phyloP scores from a whole-genome alignment of 2,329 filamentous ascomycete species.

The Botrytis galanthina region DNA sequence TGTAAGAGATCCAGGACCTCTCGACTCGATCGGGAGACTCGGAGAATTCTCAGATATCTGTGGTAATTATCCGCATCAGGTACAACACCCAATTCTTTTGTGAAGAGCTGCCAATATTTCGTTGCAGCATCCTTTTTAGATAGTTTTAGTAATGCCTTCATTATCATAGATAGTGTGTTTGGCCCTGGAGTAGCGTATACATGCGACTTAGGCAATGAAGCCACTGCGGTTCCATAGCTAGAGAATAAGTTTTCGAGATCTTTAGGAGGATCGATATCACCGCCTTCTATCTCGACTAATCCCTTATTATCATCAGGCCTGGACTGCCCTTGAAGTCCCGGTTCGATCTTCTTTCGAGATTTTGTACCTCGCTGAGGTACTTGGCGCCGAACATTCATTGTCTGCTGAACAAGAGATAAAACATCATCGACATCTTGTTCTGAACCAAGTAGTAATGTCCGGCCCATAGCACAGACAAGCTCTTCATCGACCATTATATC shows the following conservation, averaged over 20 bases:
- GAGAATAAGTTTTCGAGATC: background rate
- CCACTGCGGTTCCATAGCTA: background rate
- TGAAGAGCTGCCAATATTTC: slow-evolving; percentile 76
- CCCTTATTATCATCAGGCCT: background rate
- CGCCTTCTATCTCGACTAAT: background rate
- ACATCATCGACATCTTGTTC: slow-evolving; percentile 67
- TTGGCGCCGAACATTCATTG: slow-evolving; percentile 68
- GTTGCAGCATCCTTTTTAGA: slow-evolving; percentile 60
- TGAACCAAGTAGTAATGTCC: slow-evolving; percentile 66
- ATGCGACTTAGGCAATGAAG: slow-evolving; percentile 22
- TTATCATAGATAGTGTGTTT: slow-evolving; percentile 66
- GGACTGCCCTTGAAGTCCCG: slow-evolving; percentile 12
- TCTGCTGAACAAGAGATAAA: slow-evolving; percentile 74
- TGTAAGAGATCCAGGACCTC: slow-evolving; percentile 59
- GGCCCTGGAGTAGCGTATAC: slow-evolving; percentile 47
- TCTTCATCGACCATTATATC: slow-evolving; percentile 71
- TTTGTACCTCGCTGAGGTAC: slow-evolving; percentile 22
- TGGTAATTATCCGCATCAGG: slow-evolving; percentile 73
- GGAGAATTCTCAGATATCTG: slow-evolving; percentile 65
- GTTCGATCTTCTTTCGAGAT: slow-evolving; percentile 9
- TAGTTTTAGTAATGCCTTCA: slow-evolving; percentile 61
- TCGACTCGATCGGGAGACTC: slow-evolving; percentile 62
- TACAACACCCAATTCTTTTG: slow-evolving; percentile 55
- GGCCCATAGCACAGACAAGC: slow-evolving; percentile 78
- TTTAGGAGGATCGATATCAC: background rate